Evolutionary conservation across 2,329 filamentous ascomycete species (phyloP), one percentile per base, ranked within the genome.

Genomic region (Exophiala calicioides): DNA sequence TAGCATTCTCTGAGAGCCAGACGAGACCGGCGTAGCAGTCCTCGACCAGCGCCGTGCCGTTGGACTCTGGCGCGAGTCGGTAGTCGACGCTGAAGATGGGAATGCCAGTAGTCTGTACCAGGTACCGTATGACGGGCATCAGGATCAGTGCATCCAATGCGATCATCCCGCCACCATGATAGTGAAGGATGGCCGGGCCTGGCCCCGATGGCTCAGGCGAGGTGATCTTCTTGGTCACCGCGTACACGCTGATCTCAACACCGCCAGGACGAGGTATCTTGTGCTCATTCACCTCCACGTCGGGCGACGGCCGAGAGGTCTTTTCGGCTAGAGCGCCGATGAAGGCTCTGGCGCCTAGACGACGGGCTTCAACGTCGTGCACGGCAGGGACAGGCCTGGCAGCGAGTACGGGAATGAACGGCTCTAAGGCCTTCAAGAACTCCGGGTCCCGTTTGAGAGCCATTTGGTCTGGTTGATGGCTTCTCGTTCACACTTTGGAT

Each of bases 1-100:
- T 46, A 2, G 69, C 65, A 47, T 76, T 62, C 18, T 60, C 42
- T 33, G 60, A 50, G 1, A 74, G 47, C 64, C 68, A 76, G 4
- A 58, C 21, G n/a, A 75, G 62, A 2, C 57, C 56, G 3, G 59
- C 52, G 44, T 62, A 63, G 48, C 54, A 56, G 40, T 62, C 62
- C 47, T 64, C 58, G 15, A 53, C 50, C 5, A 55, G 57, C 3
- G 49, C 54, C 18, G 56, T 53, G 32, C 55, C 52, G 15, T 52
- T 56, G 21, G 60, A 38, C 36, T 63, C 60, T 3, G 61, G 61
- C 3, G 61, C 57, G 13, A 58, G 18, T 19, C 60, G 56, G 40
- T 62, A 62, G 23, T 60, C 57, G 5, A 63, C 57, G 20, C 57
- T 58, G 49, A 63, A 62, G 9, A 60, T 45, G 39, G 56, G 57